Evolutionary conservation across 352 stramenopile species (phyloP), one percentile per base, ranked within the genome.

Genomic region (Pythium phragmitis): DNA sequence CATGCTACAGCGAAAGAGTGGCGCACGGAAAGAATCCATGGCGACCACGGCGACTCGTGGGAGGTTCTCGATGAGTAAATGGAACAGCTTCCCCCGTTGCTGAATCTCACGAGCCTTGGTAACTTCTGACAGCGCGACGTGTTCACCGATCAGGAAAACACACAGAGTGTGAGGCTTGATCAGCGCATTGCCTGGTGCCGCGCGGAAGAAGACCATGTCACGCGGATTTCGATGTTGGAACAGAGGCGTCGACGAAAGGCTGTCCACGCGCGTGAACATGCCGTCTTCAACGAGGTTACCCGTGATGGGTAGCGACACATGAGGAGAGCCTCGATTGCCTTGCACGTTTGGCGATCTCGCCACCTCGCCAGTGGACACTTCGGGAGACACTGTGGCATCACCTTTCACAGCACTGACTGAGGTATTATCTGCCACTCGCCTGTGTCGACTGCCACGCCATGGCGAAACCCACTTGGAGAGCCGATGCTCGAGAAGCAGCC

Each of bases 11-110:
- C 85, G 77, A 52, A 93, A 93, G 9, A 91, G 51, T 7, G 85
- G 85, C 3, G 73, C 76, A 3, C 82, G 79, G 57, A 92, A 93
- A 8, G 75, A 84, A 54, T 93, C 70, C 76, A 92, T 91, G 3
- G 82, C 82, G 21, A 85, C 56, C 8, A 89, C 75, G 0, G 85
- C 85, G 4, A 74, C 75, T 14, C 75, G 66, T 0, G 82, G 80
- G 13, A 89, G 68, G 58, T 90, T 89, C 34, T 83, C 63, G 55
- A 93, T 92, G 37, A 93, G 65, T 43, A 93, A 41, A 53, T 93
- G 85, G 36, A 93, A 86, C 8, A 92, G 28, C 45, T 92, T 92
- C 51, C 77, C 79, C 30, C 68, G 74, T 21, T 87, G 70, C 45
- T 92, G 80, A 3, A 67, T n/a, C n/a, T 87, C 73, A 16, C 81